A percentile compares a stretch with the other conserved stretches of the same genome.
These are phyloP conservation scores for Sextonia rubra DNA, from an alignment of 164 flowering plant genomes.

Conservation along the genomic window DNA sequence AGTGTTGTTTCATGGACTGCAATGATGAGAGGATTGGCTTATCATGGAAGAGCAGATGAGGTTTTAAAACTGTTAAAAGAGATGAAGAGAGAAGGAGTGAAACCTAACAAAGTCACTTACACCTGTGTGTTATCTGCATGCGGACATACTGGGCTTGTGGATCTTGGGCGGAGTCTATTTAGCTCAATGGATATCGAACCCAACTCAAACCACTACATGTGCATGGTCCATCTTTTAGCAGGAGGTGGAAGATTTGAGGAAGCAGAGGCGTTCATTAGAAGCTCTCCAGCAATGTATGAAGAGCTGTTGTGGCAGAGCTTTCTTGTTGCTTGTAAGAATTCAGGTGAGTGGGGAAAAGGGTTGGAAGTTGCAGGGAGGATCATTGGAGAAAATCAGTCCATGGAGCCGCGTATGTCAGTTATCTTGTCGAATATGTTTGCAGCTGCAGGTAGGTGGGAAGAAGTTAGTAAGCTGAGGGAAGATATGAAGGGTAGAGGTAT, in stretches of 20 bases:
- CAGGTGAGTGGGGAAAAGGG: slow-evolving; percentile 12
- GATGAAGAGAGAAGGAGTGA: slow-evolving; percentile 20
- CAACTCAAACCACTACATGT: slow-evolving; percentile 14
- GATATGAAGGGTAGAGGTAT: slow-evolving; percentile 10
- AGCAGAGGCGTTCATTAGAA: slow-evolving; percentile 17
- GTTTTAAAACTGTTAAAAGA: slow-evolving; percentile 18
- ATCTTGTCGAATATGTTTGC: slow-evolving; percentile 19
- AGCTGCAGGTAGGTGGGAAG: slow-evolving; percentile 21
- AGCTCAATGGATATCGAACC: slow-evolving; percentile 20
- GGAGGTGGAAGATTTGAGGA: slow-evolving; percentile 19
- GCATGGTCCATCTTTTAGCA: slow-evolving; percentile 22
- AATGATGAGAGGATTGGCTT: slow-evolving; percentile 23
- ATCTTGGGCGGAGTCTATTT: slow-evolving; percentile 16
- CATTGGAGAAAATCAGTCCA: slow-evolving; percentile 2
- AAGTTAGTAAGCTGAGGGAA: slow-evolving; percentile 11
- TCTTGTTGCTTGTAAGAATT: slow-evolving; percentile 23
- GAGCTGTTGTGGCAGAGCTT: slow-evolving; percentile 17
- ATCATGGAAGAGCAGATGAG: slow-evolving; percentile 21
- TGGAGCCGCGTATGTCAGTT: slow-evolving; percentile 4
- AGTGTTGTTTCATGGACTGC: slow-evolving; percentile 24
- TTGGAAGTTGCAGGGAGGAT: slow-evolving; percentile 15
- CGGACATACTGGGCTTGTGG: slow-evolving; percentile 14
- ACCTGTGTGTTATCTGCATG: slow-evolving; percentile 23
- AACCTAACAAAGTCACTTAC: slow-evolving; percentile 21
- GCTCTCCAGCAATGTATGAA: slow-evolving; percentile 7